phyloP scores from a whole-genome alignment of 768 basidiomycete species.

The Leccinum rimulosum region DNA sequence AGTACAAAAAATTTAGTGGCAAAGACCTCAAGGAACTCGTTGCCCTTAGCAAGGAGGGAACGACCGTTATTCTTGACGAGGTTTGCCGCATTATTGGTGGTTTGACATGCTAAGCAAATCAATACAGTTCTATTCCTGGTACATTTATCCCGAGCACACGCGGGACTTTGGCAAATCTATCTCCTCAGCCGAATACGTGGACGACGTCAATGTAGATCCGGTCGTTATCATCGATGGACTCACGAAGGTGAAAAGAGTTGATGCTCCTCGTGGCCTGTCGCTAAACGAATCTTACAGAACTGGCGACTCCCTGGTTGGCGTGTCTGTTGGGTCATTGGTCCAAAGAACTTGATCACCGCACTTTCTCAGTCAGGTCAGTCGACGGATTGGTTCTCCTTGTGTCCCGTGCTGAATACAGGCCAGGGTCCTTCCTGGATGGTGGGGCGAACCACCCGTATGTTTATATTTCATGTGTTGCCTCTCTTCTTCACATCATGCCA shows the following conservation, averaged over 20 bases:
- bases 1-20: conserved; percentile 45
- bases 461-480: not conserved
- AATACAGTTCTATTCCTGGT: conserved; percentile 65
- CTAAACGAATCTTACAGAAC: conserved; percentile 51
- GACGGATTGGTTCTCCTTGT: not conserved
- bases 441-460: conserved; percentile 90
- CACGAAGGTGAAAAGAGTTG: conserved; percentile 61
- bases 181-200: conserved; percentile 79
- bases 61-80: conserved; percentile 84
- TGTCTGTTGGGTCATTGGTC: conserved; percentile 87
- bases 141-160: conserved; percentile 81
- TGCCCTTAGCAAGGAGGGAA: conserved; percentile 65
- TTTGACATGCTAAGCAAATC: not conserved
- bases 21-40: conserved; percentile 82
- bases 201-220: conserved; percentile 84
- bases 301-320: conserved; percentile 96
- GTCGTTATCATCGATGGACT: conserved; percentile 88
- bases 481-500: not conserved
- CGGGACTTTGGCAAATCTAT: conserved; percentile 63
- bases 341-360: conserved; percentile 83
- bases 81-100: conserved; percentile 35
- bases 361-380: conserved; percentile 69
- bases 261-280: conserved; percentile 34
- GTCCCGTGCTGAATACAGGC: not conserved
- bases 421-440: conserved; percentile 85